Percentiles rank a stretch among this genome's conserved stretches.
phyloP scores from a whole-genome alignment of 805 yeast genomes.

The Torulaspora maleeae region DNA sequence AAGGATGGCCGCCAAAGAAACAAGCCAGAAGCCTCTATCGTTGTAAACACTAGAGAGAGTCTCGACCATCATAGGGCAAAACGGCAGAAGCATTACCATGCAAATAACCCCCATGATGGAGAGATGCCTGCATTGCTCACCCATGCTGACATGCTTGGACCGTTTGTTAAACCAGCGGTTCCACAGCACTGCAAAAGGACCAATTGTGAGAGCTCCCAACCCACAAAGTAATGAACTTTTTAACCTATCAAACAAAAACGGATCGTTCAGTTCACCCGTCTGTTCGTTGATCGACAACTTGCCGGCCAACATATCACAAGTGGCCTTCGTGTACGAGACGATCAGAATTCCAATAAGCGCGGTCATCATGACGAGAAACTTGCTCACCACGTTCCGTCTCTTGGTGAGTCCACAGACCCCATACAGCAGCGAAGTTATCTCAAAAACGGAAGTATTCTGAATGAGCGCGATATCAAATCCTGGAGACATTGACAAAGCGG shows the following conservation, averaged over 20 bases:
- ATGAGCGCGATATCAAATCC: conserved; percentile 33
- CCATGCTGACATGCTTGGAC: conserved; percentile 10
- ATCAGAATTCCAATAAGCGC: conserved; percentile 30
- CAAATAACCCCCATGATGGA: conserved; percentile 21
- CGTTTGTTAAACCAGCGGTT: conserved; percentile 26
- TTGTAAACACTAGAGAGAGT: conserved; percentile 14
- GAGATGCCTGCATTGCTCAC: conserved; percentile 20
- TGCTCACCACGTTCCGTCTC: conserved; percentile 26
- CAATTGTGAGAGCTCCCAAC: conserved; percentile 29
- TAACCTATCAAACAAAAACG: conserved; percentile 35
- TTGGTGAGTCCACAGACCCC: conserved; percentile 31
- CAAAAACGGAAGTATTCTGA: conserved; percentile 33
- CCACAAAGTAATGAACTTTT: conserved; percentile 35
- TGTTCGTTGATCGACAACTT: conserved; percentile 31
- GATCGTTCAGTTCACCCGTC: conserved; percentile 36
- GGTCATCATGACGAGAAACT: conserved; percentile 28
- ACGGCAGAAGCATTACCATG: conserved; percentile 22
- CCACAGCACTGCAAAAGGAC: conserved; percentile 33
- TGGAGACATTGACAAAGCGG: conserved; percentile 29
- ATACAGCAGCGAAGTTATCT: conserved; percentile 31
- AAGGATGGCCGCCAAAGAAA: conserved; percentile 14
- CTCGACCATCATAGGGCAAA: conserved; percentile 16
- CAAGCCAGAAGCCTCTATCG: conserved; percentile 20
- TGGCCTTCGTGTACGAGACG: conserved; percentile 34
- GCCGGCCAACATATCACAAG: conserved; percentile 34